Percentiles rank a stretch among this genome's conserved stretches.
Evolutionary conservation across 148 eudicot genomes (phyloP).

Genomic region (Silene latifolia): DNA sequence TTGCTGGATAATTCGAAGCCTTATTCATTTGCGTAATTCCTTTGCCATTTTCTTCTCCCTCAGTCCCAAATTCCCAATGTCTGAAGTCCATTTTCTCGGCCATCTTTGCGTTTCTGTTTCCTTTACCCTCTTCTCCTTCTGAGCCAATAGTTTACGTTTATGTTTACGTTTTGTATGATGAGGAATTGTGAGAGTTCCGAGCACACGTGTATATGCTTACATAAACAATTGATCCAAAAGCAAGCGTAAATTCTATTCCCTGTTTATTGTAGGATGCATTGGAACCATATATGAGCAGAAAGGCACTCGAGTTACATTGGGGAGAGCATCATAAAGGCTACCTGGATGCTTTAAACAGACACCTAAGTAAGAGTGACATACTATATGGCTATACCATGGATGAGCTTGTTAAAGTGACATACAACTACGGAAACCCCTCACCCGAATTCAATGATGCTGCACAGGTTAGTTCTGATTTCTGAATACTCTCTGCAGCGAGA

Average conservation of each 20-base stretch:
- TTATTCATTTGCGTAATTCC: neutral
- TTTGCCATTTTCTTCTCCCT: neutral
- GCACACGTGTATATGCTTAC: too few species aligned
- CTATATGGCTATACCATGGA: conserved; percentile 85
- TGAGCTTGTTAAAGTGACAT: conserved; percentile 79
- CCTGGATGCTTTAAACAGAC: conserved; percentile 68
- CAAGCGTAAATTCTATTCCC: neutral
- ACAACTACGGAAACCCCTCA: conserved; percentile 84
- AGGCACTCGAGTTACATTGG: conserved; percentile 79
- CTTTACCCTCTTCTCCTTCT: too few species aligned
- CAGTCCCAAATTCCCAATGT: neutral
- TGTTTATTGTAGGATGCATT: conserved; percentile 64
- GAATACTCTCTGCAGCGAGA: conserved; percentile 6
- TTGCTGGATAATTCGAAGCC: neutral
- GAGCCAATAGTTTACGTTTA: too few species aligned
- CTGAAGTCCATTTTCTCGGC: neutral
- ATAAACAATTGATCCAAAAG: too few species aligned
- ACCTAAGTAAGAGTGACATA: conserved; percentile 59
- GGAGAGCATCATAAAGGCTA: conserved; percentile 78
- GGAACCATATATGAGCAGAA: conserved; percentile 87
- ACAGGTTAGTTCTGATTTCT: conserved; percentile 51
- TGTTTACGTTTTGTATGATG: too few species aligned
- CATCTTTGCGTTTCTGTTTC: too few species aligned
- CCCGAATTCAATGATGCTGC: conserved; percentile 92
- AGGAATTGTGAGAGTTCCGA: too few species aligned